phyloP scores from a whole-genome alignment of 73 alveolate species.

The Paramecium primaurelia region DNA sequence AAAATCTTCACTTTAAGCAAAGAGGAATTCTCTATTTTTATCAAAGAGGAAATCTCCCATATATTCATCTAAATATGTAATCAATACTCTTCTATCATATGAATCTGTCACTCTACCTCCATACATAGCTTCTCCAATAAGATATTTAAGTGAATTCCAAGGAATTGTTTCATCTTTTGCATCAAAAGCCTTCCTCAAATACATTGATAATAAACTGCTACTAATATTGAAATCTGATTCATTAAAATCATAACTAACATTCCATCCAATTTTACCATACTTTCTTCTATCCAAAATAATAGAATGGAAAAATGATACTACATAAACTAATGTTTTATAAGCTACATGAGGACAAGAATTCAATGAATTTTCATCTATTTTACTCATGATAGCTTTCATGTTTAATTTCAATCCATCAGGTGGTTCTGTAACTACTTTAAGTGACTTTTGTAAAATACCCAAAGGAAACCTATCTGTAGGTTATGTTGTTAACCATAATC shows the following conservation, averaged over 20 bases:
- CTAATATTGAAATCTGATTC: constrained; percentile 95
- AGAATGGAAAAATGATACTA: constrained; percentile 97
- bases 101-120: constrained; percentile 99
- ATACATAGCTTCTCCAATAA: constrained; percentile 93
- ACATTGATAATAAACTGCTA: constrained; percentile 84
- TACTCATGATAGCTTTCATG: constrained; percentile 81
- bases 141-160: constrained; percentile 85
- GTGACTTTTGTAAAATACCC: constrained; percentile 89
- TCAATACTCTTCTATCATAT: constrained; percentile 90
- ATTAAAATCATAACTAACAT: constrained; percentile 90
- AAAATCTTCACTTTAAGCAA: constrained; percentile 84
- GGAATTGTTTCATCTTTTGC: constrained; percentile 90
- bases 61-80: constrained; percentile 79
- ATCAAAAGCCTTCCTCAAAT: constrained; percentile 82
- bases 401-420: constrained; percentile 93
- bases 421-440: constrained; percentile 95
- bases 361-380: constrained; percentile 84
- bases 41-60: constrained; percentile 92
- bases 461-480: constrained; percentile 95
- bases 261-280: constrained; percentile 98
- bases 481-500: constrained; percentile 96
- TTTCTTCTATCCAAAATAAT: constrained; percentile 91
- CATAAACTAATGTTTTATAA: constrained; percentile 90
- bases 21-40: constrained; percentile 80
- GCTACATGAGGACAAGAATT: constrained; percentile 83